Base-by-base conservation (phyloP, 208 protist species). In the Acanthamoeba sp. region DNA sequence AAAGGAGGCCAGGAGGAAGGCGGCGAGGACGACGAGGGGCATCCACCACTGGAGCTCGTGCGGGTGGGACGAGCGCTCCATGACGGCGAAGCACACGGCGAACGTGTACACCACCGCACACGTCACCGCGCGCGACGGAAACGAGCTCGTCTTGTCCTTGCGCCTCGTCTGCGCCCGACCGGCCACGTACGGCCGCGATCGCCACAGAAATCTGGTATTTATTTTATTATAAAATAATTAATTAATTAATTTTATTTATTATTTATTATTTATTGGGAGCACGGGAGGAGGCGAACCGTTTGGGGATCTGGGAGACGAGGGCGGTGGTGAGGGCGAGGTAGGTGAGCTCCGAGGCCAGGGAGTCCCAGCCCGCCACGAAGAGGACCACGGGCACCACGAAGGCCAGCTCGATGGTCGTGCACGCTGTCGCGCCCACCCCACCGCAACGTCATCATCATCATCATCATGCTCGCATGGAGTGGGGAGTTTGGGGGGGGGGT, bases 111-210 rank as follows among this genome's bases (percentile, higher is more conserved):
- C 95, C 0, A 95, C 88, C 4, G 95, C 64, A 27, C 95, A 95
- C 20, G 95, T 95, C 10, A 96, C 95, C 0, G 95, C 95, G n/a
- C 95, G 29, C 18, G 94, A 95, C 38, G 95, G 95, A 32, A 96
- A 95, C 34, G 95, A 96, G 1, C 92, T 95, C 6, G 95, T 96
- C 32, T 91, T 91, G 85, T 95, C 95, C 57, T 96, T 95, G 78
- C 66, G 82, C 32, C 76, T 48, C 1, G 38, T 91, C 22, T 92
- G 66, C 10, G 95, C 95, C 45, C 95, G 73, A 7, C 85, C 85
- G 6, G 93, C 95, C 95, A 96, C 90, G 24, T 95, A 96, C 0
- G 95, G 95, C 73, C 95, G 93, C 42, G 84, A 94, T 85, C 95
- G 76, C 95, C 95, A 96, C 16, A 96, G n/a, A 42, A 95, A 95